A percentile compares a stretch with the other conserved stretches of the same genome.
phyloP scores from a whole-genome alignment of 768 basidiomycete genomes.

The Mycena sanguinolenta region DNA sequence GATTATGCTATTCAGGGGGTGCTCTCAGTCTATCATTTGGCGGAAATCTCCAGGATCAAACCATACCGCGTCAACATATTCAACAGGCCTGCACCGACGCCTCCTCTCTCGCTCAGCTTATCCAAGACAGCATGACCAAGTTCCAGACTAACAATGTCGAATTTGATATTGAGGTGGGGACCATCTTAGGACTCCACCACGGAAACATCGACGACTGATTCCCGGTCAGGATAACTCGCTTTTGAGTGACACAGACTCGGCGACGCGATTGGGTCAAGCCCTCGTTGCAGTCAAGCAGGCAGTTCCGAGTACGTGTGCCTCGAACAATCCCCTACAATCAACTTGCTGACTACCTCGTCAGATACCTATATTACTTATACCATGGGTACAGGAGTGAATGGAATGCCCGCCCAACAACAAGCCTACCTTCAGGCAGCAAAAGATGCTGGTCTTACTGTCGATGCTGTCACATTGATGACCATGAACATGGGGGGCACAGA shows the following conservation, averaged over 20 bases:
- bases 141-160: not conserved
- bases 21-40: not conserved
- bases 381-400: not conserved
- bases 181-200: not conserved
- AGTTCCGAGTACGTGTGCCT: not conserved
- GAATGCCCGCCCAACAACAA: not conserved
- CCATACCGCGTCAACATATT: not conserved
- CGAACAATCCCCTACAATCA: not conserved
- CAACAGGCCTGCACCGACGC: not conserved
- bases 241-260: conserved; percentile 1
- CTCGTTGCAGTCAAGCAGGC: not conserved
- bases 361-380: conserved; percentile 1
- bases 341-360: not conserved
- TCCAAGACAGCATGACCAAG: not conserved
- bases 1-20: not conserved
- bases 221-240: not conserved
- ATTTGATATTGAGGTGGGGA: not conserved
- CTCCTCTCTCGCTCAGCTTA: not conserved
- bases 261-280: not conserved
- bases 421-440: conserved; percentile 1
- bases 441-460: not conserved
- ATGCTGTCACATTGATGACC: conserved; percentile 3
- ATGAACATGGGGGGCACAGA: conserved; percentile 1
- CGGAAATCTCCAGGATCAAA: not conserved
- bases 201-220: not conserved